Evolutionary conservation across 164 flowering plant genomes (phyloP).

Genomic region (Vitis rupestris): DNA sequence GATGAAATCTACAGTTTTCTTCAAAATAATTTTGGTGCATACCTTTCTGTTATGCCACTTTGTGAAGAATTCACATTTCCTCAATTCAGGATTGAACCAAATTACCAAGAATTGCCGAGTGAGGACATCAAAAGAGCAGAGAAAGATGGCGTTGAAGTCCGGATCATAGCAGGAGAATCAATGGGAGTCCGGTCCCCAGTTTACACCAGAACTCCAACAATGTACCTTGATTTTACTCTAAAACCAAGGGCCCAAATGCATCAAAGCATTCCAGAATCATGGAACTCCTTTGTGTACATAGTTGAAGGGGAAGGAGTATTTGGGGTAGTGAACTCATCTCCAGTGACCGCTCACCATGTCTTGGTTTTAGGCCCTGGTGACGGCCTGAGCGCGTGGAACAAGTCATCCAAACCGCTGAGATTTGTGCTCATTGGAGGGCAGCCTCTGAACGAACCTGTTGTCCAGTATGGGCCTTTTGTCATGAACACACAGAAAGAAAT

Average conservation of each 20-base stretch:
- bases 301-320: slow-evolving; percentile 83
- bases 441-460: slow-evolving; percentile 80
- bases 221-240: slow-evolving; percentile 79
- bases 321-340: slow-evolving; percentile 40
- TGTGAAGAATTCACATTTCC: too few species aligned
- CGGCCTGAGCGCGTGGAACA: slow-evolving; percentile 78
- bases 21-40: too few species aligned
- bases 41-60: too few species aligned
- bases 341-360: slow-evolving; percentile 53
- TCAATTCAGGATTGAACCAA: slow-evolving; percentile 71
- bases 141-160: slow-evolving; percentile 69
- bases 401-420: slow-evolving; percentile 47
- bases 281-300: slow-evolving; percentile 71
- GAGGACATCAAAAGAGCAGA: slow-evolving; percentile 55
- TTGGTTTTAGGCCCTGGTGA: slow-evolving; percentile 75
- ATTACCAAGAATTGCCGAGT: slow-evolving; percentile 63
- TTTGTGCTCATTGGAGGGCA: slow-evolving; percentile 76
- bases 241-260: slow-evolving; percentile 55
- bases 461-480: slow-evolving; percentile 88
- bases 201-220: slow-evolving; percentile 83
- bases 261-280: slow-evolving; percentile 66
- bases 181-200: slow-evolving; percentile 80
- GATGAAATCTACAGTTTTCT: neutral
- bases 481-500: slow-evolving; percentile 91
- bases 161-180: slow-evolving; percentile 84